phyloP scores from a whole-genome alignment of 2,329 filamentous ascomycete genomes.

The Fusarium xyrophilum region DNA sequence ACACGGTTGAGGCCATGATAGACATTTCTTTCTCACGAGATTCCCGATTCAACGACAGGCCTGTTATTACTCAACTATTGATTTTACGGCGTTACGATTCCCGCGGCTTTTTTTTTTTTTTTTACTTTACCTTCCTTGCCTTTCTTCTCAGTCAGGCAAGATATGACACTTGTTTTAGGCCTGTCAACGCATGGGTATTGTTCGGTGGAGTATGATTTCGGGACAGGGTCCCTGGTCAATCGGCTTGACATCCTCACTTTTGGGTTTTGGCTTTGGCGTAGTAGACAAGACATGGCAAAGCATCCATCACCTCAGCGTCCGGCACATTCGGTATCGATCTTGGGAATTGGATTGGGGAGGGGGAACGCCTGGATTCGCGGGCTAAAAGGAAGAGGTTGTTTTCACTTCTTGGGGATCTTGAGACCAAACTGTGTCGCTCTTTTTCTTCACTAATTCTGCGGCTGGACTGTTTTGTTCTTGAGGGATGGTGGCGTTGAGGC shows the following conservation, averaged over 20 bases:
- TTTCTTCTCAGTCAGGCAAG: conserved; percentile 13
- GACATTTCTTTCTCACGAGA: conserved; percentile 43
- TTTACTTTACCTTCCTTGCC: neutral
- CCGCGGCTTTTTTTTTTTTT: conserved; percentile 16
- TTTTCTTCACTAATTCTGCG: conserved; percentile 6
- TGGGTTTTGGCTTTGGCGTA: conserved; percentile 37
- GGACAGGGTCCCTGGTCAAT: conserved; percentile 34
- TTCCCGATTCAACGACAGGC: conserved; percentile 28
- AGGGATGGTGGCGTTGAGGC: conserved; percentile 32
- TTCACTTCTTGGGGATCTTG: conserved; percentile 15
- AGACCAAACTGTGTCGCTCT: conserved; percentile 14
- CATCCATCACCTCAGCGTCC: conserved; percentile 33
- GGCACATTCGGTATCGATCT: conserved; percentile 24
- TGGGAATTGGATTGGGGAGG: conserved; percentile 23
- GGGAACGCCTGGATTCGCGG: conserved; percentile 25
- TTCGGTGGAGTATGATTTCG: conserved; percentile 38
- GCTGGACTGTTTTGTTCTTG: conserved; percentile 18
- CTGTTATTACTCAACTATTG: conserved; percentile 15
- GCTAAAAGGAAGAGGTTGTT: conserved; percentile 5
- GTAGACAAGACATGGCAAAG: conserved; percentile 39
- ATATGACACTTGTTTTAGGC: conserved; percentile 22
- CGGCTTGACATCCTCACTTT: conserved; percentile 40
- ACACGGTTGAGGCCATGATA: conserved; percentile 34
- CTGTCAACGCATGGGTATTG: conserved; percentile 24
- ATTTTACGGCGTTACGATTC: conserved; percentile 33